Evolutionary conservation across 2,329 filamentous ascomycete genomes (phyloP), one percentile per base, ranked within the genome.

Genomic region (Rhinocladiella mackenziei): DNA sequence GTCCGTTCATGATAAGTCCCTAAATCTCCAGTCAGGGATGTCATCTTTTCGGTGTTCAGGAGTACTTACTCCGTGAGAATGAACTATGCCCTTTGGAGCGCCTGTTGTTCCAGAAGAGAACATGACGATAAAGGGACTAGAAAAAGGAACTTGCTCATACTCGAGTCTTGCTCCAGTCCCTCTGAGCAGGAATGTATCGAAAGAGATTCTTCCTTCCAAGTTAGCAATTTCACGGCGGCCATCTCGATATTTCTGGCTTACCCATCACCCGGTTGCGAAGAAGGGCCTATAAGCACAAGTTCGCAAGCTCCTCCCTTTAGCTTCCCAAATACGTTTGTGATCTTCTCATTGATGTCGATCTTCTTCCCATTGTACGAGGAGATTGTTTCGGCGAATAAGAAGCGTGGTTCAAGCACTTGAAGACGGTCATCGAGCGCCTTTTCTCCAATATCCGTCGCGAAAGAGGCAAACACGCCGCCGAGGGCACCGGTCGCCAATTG

Each of bases 341-440:
- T 89, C 66, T 92, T 92, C 1, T 70, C 63, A 3, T 83, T 71
- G 20, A 94, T 68, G 56, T 91, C 84, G 15, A 84, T 70, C 0
- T 70, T 77, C 62, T 85, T 86, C 34, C 85, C 85, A 54, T 89
- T 91, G 56, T 92, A 92, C 2, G 89, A 67, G 0, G 86, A 77
- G 20, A 74, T 79, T 56, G 92, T 86, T 56, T 94, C 87, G 57
- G 89, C 80, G 59, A 94, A 91, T 10, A 94, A 71, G 59, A 80
- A 84, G 63, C 78, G 82, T 3, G 87, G 87, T 53, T 81, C 73
- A 45, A 91, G 79, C 67, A 91, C 85, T 36, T 81, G 65, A 14
- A 86, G 71, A 20, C 87, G 72, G 64, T 92, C 85, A 7, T 34
- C 14, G 7, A 48, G 36, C 6, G 43, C 65, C 52, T 44, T 34